These are phyloP conservation scores for Jacaranda mimosifolia DNA, from an alignment of 257 asterid genomes.

Conservation along the genomic window DNA sequence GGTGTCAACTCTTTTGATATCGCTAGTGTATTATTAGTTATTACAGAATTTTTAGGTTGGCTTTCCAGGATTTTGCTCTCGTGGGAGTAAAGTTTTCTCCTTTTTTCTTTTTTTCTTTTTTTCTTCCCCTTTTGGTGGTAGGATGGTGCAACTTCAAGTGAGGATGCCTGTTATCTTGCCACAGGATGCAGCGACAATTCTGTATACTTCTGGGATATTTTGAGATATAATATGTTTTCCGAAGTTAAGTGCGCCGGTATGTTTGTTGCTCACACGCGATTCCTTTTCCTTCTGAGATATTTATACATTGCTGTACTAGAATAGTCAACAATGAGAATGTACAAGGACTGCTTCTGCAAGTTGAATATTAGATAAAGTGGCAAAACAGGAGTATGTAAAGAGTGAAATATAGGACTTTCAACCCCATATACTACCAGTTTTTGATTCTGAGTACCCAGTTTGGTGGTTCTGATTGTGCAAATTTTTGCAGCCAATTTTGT, in stretches of 20 bases:
- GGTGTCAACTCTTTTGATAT: conserved; percentile 45
- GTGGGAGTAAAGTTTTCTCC: conserved; percentile 11
- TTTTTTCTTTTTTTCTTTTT: not conserved
- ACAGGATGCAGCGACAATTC: conserved; percentile 90
- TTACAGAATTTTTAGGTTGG: not conserved
- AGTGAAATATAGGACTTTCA: conserved; percentile 7
- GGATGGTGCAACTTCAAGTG: conserved; percentile 51
- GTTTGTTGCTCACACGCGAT: conserved; percentile 20
- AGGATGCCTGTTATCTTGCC: conserved; percentile 59
- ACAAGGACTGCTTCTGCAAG: conserved; percentile 15
- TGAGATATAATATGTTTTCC: conserved; percentile 48
- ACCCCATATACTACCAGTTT: not conserved
- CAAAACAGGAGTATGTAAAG: conserved; percentile 11
- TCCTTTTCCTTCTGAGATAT: conserved; percentile 17
- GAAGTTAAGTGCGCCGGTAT: conserved; percentile 77
- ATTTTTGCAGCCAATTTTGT: conserved; percentile 2
- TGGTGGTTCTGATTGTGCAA: conserved; percentile 8
- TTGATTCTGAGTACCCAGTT: not conserved
- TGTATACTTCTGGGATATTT: conserved; percentile 77
- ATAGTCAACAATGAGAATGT: conserved; percentile 1
- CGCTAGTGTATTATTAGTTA: not conserved
- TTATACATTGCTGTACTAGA: conserved; percentile 5
- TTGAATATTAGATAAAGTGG: conserved; percentile 12
- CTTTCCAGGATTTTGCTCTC: not conserved
- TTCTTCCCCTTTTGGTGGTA: conserved; percentile 38